Conservation (phyloP, 768 basidiomycete species). For the Pilatotrama ljubarskyi region DNA sequence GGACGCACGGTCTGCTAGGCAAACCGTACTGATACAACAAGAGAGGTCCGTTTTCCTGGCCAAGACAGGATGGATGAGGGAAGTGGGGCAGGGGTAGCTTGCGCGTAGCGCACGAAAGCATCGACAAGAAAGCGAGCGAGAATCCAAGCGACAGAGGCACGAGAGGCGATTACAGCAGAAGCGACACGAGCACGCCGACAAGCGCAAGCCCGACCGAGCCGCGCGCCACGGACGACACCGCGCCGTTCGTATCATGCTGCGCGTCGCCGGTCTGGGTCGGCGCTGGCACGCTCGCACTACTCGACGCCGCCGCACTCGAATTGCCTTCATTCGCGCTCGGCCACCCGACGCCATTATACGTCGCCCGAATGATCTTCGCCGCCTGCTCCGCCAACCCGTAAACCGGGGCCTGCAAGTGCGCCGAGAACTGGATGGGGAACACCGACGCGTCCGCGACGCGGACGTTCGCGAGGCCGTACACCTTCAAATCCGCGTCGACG, state of each 20-base stretch:
- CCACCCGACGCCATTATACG: conserved; percentile 36
- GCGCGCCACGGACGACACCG: neutral
- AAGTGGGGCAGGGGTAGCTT: neutral
- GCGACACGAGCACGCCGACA: neutral
- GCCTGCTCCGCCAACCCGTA: conserved; percentile 54
- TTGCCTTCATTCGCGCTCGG: neutral
- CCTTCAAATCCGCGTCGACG: conserved; percentile 54
- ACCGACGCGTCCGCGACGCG: conserved; percentile 60
- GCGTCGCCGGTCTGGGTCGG: neutral
- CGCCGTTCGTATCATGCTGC: conserved; percentile 1
- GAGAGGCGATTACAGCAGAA: neutral
- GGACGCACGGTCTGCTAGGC: no score
- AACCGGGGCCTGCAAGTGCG: conserved; percentile 39
- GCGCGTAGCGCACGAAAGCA: neutral
- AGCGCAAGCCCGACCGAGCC: conserved; percentile 4
- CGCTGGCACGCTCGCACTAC: neutral
- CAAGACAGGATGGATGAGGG: neutral
- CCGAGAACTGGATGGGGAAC: conserved; percentile 54
- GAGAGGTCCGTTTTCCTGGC: conserved; percentile 2
- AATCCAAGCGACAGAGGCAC: neutral
- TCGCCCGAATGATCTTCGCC: conserved; percentile 42
- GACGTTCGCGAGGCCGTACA: conserved; percentile 58
- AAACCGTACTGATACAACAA: no score
- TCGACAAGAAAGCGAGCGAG: neutral
- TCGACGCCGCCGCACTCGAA: neutral